These are phyloP conservation scores for Pythium plurisporium DNA, from an alignment of 352 stramenopile genomes.

Conservation along the genomic window DNA sequence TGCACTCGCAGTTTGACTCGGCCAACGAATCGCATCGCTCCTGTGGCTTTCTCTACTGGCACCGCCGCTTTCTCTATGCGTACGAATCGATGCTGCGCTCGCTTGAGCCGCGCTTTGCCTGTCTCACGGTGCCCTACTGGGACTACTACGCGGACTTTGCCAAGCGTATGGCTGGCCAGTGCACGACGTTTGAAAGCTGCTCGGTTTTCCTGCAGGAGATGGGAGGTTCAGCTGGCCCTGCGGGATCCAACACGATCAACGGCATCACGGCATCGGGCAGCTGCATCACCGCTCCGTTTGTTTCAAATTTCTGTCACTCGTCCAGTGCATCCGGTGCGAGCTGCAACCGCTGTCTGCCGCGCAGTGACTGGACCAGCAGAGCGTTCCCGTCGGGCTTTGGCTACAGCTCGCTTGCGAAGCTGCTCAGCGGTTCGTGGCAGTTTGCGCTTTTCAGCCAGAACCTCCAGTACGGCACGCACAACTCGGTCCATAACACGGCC, in stretches of 20 bases:
- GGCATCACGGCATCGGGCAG: slow-evolving; percentile 17
- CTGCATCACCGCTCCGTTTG: slow-evolving; percentile 16
- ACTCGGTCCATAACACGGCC: slow-evolving; percentile 63
- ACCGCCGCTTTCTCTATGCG: slow-evolving; percentile 61
- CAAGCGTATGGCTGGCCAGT: slow-evolving; percentile 29
- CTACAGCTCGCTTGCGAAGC: slow-evolving; percentile 40
- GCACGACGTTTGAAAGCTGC: slow-evolving; percentile 44
- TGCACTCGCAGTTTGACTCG: slow-evolving; percentile 39
- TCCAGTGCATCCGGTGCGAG: slow-evolving; percentile 25
- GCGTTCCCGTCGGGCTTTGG: slow-evolving; percentile 53
- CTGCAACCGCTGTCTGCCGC: slow-evolving; percentile 55
- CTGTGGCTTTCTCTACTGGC: slow-evolving; percentile 62
- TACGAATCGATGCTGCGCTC: slow-evolving; percentile 78
- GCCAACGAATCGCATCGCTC: slow-evolving; percentile 40
- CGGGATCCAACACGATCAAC: slow-evolving; percentile 20
- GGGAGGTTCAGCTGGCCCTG: slow-evolving; percentile 34
- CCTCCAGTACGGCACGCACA: slow-evolving; percentile 54
- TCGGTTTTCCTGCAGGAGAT: slow-evolving; percentile 62
- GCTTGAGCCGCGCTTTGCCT: slow-evolving; percentile 50
- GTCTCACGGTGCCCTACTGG: slow-evolving; percentile 76
- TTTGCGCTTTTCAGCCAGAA: slow-evolving; percentile 50
- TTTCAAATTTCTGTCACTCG: slow-evolving; percentile 50
- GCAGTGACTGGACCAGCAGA: slow-evolving; percentile 36
- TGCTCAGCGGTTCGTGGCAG: slow-evolving; percentile 43
- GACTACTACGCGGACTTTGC: slow-evolving; percentile 72